Evolutionary conservation across 2,329 filamentous ascomycete genomes (phyloP).

Genomic region (Daldinia sp.): DNA sequence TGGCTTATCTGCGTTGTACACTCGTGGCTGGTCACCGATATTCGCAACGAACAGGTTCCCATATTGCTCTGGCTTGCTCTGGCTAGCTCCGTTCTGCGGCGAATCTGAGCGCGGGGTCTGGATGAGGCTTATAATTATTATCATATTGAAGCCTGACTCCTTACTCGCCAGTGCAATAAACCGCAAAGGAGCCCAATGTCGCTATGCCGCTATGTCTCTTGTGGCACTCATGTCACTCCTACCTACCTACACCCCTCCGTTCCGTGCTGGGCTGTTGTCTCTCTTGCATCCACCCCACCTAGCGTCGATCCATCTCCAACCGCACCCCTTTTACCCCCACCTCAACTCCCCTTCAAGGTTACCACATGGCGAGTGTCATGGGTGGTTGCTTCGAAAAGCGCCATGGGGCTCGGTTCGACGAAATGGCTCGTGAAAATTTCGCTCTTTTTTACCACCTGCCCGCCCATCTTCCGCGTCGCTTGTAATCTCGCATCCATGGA

Average conservation of each 20-base stretch:
- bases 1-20: conserved; percentile 38
- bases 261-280: conserved; percentile 32
- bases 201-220: neutral
- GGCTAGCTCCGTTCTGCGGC: conserved; percentile 43
- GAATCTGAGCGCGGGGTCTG: conserved; percentile 42
- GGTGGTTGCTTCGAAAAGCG: conserved; percentile 33
- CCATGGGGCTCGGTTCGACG: conserved; percentile 43
- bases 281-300: conserved; percentile 46
- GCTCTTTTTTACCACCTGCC: conserved; percentile 44
- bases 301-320: conserved; percentile 48
- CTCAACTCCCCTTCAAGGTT: conserved; percentile 41
- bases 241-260: neutral
- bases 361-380: conserved; percentile 53
- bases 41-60: conserved; percentile 40
- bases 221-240: conserved; percentile 25
- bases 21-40: conserved; percentile 38
- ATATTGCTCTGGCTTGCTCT: conserved; percentile 30
- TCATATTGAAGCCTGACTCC: conserved; percentile 46
- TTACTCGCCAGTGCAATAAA: conserved; percentile 50
- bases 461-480: conserved; percentile 39
- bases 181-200: conserved; percentile 50
- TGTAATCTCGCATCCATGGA: conserved; percentile 32
- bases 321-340: conserved; percentile 47
- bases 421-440: conserved; percentile 48
- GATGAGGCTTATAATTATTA: conserved; percentile 48